These are phyloP conservation scores for Glutinoglossum americanum DNA, from an alignment of 495 filamentous ascomycete species.

Conservation along the genomic window DNA sequence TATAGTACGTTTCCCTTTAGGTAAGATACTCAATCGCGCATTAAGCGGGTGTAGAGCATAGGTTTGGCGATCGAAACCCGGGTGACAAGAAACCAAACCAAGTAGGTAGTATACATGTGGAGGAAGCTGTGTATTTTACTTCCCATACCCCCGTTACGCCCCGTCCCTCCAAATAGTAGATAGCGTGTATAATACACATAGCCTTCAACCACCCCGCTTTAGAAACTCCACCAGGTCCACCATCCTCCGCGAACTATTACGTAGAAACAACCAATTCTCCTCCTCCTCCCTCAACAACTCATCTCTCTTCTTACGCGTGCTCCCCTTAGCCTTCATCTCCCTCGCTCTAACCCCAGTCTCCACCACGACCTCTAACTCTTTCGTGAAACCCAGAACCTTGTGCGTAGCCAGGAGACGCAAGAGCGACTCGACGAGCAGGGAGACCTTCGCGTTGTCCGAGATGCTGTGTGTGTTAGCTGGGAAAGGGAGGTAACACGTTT, in stretches of 20 bases:
- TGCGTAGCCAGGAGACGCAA: conserved; percentile 33
- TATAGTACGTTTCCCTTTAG: no score
- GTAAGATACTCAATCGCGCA: no score
- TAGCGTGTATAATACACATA: no score
- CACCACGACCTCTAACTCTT: neutral
- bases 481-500: conserved; percentile 49
- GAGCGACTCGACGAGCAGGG: conserved; percentile 51
- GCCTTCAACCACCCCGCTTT: neutral
- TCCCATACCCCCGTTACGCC: neutral
- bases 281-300: neutral
- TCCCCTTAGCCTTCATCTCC: neutral
- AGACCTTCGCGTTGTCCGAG: conserved; percentile 63
- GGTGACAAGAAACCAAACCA: no score
- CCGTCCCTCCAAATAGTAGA: no score
- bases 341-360: neutral
- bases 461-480: conserved; percentile 37
- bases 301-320: neutral
- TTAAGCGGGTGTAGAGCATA: no score
- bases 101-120: neutral
- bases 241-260: neutral
- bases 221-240: neutral
- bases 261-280: neutral
- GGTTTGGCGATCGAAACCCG: no score
- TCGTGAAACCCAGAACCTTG: neutral
- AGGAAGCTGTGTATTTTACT: neutral